Percentiles rank a stretch among this genome's conserved stretches.
phyloP scores from a whole-genome alignment of 352 stramenopile species.

The Phytophthora meadii region DNA sequence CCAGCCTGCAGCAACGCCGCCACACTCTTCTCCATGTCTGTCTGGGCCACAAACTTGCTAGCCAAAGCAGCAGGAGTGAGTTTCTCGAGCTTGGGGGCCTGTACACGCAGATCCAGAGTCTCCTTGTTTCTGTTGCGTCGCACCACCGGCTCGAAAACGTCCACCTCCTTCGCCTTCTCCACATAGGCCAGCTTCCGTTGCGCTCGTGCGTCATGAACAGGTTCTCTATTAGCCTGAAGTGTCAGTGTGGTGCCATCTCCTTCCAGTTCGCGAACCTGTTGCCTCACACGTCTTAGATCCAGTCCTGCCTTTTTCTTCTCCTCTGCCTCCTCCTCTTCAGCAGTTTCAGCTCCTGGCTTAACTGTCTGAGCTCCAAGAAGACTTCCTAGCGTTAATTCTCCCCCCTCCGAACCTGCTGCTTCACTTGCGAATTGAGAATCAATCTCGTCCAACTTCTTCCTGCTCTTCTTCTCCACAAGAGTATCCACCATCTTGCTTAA shows the following conservation, averaged over 20 bases:
- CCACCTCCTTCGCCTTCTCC: conserved; percentile 88
- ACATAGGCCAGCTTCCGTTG: conserved; percentile 91
- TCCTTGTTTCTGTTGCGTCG: conserved; percentile 94
- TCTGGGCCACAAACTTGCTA: conserved; percentile 94
- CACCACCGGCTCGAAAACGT: conserved; percentile 91
- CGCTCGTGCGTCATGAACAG: conserved; percentile 87
- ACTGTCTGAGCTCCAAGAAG: conserved; percentile 47
- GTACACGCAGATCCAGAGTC: conserved; percentile 94
- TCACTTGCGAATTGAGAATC: conserved; percentile 45
- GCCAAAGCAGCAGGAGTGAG: conserved; percentile 87
- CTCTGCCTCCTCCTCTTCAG: conserved; percentile 26
- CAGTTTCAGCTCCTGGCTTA: conserved; percentile 42
- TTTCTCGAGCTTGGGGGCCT: conserved; percentile 81
- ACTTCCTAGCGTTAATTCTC: conserved; percentile 34
- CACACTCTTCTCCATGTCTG: conserved; percentile 90
- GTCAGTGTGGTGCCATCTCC: conserved; percentile 56
- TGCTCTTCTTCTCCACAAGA: conserved; percentile 57
- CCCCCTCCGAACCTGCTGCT: conserved; percentile 13
- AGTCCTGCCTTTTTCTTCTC: conserved; percentile 35
- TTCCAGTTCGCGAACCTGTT: conserved; percentile 78
- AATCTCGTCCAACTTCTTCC: conserved; percentile 65
- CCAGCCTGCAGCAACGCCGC: conserved; percentile 66
- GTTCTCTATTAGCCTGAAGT: conserved; percentile 70
- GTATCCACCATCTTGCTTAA: conserved; percentile 57
- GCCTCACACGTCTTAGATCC: conserved; percentile 71